Percentiles rank a stretch among this genome's conserved stretches.
phyloP scores from a whole-genome alignment of 768 basidiomycete genomes.

The Hygrophoropsis aurantiaca region DNA sequence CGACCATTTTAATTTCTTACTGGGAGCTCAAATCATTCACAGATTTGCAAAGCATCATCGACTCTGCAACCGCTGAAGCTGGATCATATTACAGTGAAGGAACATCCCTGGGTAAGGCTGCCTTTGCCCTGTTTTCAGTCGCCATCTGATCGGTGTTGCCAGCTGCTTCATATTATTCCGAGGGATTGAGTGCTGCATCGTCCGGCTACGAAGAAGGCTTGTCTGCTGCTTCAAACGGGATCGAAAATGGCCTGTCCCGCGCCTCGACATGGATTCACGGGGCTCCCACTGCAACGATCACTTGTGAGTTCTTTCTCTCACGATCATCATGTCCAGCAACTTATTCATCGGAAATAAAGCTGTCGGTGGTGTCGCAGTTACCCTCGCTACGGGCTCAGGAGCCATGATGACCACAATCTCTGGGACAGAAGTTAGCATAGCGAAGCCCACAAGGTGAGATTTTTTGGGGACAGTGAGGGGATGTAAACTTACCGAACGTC shows the following conservation, averaged over 20 bases:
- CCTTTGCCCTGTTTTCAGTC: not conserved
- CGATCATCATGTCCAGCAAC: not conserved
- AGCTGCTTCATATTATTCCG: conserved; percentile 18
- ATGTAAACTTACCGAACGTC: not conserved
- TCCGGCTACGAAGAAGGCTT: conserved; percentile 11
- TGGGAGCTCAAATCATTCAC: conserved; percentile 6
- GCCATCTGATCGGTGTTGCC: not conserved
- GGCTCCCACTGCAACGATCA: conserved; percentile 15
- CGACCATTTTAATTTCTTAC: not conserved
- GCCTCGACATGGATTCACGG: conserved; percentile 21
- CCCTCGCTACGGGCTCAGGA: conserved; percentile 46
- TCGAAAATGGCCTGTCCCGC: conserved; percentile 17
- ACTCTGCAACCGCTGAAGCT: conserved; percentile 37
- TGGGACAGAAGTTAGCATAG: conserved; percentile 52
- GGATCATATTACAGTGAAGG: conserved; percentile 29
- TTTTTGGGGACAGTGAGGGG: not conserved
- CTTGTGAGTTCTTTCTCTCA: conserved; percentile 20
- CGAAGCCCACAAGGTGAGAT: conserved; percentile 14
- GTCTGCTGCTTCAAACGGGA: conserved; percentile 16
- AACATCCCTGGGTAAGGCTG: conserved; percentile 22
- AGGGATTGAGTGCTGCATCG: conserved; percentile 16
- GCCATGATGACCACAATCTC: conserved; percentile 49
- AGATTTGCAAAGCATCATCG: conserved; percentile 39
- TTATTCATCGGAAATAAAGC: conserved; percentile 34
- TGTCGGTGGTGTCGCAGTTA: conserved; percentile 57